phyloP scores from a whole-genome alignment of 2,329 filamentous ascomycete species.

The Aspergillus sojae region DNA sequence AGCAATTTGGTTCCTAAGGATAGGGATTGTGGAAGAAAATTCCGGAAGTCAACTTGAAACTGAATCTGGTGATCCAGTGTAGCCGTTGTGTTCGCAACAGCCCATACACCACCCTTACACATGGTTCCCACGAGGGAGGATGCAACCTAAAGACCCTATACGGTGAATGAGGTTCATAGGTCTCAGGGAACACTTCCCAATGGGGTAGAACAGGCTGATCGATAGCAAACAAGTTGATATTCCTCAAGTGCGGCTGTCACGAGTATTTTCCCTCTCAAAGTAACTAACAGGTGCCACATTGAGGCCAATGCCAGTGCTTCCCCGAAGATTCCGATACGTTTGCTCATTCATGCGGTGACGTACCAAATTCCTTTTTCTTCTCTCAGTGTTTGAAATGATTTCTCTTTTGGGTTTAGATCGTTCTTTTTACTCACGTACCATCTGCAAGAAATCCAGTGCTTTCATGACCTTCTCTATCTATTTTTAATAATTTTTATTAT shows the following conservation, averaged over 20 bases:
- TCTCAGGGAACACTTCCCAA: not conserved
- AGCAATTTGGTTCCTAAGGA: not conserved
- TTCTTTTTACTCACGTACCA: not conserved
- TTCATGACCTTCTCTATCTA: not conserved
- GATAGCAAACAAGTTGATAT: not conserved
- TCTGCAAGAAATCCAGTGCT: not conserved
- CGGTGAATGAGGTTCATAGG: not conserved
- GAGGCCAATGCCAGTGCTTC: constrained; percentile 14
- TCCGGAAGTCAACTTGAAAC: constrained; percentile 6
- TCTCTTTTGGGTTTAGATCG: not conserved
- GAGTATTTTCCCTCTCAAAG: not conserved
- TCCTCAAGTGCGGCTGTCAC: not conserved
- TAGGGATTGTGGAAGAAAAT: constrained; percentile 3
- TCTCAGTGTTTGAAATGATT: not conserved
- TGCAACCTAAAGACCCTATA: not conserved
- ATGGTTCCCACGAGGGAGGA: constrained; percentile 5
- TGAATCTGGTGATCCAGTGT: not conserved
- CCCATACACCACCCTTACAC: constrained; percentile 1
- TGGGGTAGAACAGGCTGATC: not conserved
- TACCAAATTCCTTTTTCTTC: not conserved
- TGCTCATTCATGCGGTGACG: not conserved
- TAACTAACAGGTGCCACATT: not conserved
- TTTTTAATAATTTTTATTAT: not conserved
- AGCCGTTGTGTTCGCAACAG: not conserved
- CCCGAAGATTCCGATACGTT: constrained; percentile 9